These are phyloP conservation scores for Rhodotorula babjevae DNA, from an alignment of 768 basidiomycete species.

Conservation along the genomic window DNA sequence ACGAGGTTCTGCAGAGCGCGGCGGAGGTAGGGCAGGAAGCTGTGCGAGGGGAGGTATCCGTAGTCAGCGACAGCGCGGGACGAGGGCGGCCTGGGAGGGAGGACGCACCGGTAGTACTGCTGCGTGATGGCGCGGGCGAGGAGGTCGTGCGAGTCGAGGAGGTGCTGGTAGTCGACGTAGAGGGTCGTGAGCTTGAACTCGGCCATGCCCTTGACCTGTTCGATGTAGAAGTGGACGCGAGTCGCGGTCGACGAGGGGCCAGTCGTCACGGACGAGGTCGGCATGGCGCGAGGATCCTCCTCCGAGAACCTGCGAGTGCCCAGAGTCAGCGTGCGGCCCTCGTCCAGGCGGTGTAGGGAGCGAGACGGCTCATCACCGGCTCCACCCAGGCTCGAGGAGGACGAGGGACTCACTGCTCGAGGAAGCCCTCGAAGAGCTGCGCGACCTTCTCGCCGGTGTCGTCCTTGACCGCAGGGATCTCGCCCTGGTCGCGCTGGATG, in stretches of 20 bases:
- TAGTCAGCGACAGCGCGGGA: background rate
- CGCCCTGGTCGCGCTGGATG: constrained; percentile 46
- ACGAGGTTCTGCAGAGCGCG: constrained; percentile 87
- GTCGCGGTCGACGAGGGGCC: constrained; percentile 5
- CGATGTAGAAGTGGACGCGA: constrained; percentile 44
- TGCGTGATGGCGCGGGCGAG: constrained; percentile 88
- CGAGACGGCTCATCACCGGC: background rate
- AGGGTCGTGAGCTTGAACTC: constrained; percentile 91
- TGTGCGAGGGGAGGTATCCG: constrained; percentile 15
- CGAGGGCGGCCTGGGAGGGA: background rate
- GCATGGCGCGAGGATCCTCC: constrained; percentile 69
- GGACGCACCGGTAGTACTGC: constrained; percentile 74
- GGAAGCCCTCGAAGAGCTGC: constrained; percentile 83
- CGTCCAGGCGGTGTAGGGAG: background rate
- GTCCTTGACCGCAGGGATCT: constrained; percentile 84
- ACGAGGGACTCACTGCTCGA: constrained; percentile 69
- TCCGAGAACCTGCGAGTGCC: constrained; percentile 65
- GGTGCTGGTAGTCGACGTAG: constrained; percentile 90
- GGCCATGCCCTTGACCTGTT: constrained; percentile 91
- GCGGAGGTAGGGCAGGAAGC: constrained; percentile 85
- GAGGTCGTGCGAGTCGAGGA: constrained; percentile 83
- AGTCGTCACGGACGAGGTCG: constrained; percentile 55
- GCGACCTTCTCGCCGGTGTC: constrained; percentile 92
- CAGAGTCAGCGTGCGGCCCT: background rate
- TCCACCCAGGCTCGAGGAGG: background rate